Evolutionary conservation across 2,329 filamentous ascomycete genomes (phyloP).

Genomic region (Biscogniauxia sp.): DNA sequence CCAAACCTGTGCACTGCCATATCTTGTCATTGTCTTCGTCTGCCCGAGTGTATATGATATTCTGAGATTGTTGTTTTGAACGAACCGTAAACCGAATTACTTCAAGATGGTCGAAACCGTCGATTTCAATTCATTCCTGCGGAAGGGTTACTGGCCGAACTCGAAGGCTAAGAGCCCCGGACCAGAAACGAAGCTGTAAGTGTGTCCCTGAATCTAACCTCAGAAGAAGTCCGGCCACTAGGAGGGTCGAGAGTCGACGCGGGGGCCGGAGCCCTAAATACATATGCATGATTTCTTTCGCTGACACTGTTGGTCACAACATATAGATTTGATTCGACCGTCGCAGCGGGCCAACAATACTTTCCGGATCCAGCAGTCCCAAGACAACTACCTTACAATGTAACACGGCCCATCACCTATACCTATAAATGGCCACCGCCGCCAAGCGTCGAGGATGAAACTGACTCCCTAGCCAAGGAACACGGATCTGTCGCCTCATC

Average conservation of each 20-base stretch:
- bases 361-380: slow-evolving; percentile 13
- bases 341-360: slow-evolving; percentile 4
- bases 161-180: slow-evolving; percentile 24
- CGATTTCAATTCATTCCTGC: slow-evolving; percentile 28
- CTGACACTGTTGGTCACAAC: slow-evolving; percentile 16
- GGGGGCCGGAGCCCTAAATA: not conserved
- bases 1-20: slow-evolving; percentile 6
- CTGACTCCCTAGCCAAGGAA: slow-evolving; percentile 60
- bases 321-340: not conserved
- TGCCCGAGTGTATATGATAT: slow-evolving; percentile 21
- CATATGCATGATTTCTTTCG: slow-evolving; percentile 2
- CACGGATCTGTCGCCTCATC: slow-evolving; percentile 38
- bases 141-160: slow-evolving; percentile 32
- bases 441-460: slow-evolving; percentile 70
- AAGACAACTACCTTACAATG: slow-evolving; percentile 15
- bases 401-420: slow-evolving; percentile 34
- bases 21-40: slow-evolving; percentile 4
- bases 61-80: slow-evolving; percentile 15
- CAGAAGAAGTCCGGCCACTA: not conserved
- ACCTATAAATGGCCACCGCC: slow-evolving; percentile 50
- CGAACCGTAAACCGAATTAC: slow-evolving; percentile 7
- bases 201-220: slow-evolving; percentile 10
- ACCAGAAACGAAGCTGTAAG: slow-evolving; percentile 26
- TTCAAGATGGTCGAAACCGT: slow-evolving; percentile 27
- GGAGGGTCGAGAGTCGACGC: not conserved